Percentiles rank a stretch among this genome's conserved stretches.
phyloP scores from a whole-genome alignment of 2,329 filamentous ascomycete genomes.

The Talaromyces sp. region DNA sequence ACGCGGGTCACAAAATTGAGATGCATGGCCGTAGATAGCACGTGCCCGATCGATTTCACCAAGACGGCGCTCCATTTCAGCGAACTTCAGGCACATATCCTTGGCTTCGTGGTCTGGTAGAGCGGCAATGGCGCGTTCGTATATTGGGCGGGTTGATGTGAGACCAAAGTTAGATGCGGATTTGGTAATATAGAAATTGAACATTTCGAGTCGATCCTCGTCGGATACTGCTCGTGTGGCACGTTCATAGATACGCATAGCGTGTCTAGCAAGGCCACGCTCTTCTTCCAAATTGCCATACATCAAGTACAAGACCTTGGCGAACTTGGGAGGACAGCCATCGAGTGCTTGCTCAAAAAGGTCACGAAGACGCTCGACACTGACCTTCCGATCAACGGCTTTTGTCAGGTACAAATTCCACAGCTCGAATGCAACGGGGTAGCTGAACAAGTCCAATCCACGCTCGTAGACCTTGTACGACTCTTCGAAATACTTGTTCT shows the following conservation, averaged over 20 bases:
- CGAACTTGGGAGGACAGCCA: slow-evolving; percentile 90
- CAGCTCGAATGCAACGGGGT: slow-evolving; percentile 94
- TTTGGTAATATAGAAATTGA: slow-evolving; percentile 99
- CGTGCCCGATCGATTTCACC: slow-evolving; percentile 93
- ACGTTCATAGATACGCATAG: slow-evolving; percentile 98
- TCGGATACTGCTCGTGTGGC: slow-evolving; percentile 92
- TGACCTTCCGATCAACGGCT: slow-evolving; percentile 91
- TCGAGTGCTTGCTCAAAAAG: slow-evolving; percentile 97
- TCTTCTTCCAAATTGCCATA: slow-evolving; percentile 97
- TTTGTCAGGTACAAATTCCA: slow-evolving; percentile 99
- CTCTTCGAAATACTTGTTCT: slow-evolving; percentile 92
- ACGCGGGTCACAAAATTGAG: slow-evolving; percentile 93
- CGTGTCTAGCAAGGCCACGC: slow-evolving; percentile 85
- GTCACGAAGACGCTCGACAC: slow-evolving; percentile 88
- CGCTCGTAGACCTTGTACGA: slow-evolving; percentile 97
- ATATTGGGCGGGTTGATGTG: slow-evolving; percentile 89
- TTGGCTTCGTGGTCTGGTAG: slow-evolving; percentile 89
- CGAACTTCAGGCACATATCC: slow-evolving; percentile 98
- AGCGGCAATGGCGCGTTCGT: slow-evolving; percentile 92
- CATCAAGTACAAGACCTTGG: slow-evolving; percentile 95
- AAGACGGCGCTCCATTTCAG: slow-evolving; percentile 87
- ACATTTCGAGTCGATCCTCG: slow-evolving; percentile 94
- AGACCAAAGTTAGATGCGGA: slow-evolving; percentile 97
- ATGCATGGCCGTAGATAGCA: slow-evolving; percentile 93
- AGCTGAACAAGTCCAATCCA: slow-evolving; percentile 95